Evolutionary conservation across 306 rosid genomes (phyloP).

Genomic region (Trifolium subterraneum): DNA sequence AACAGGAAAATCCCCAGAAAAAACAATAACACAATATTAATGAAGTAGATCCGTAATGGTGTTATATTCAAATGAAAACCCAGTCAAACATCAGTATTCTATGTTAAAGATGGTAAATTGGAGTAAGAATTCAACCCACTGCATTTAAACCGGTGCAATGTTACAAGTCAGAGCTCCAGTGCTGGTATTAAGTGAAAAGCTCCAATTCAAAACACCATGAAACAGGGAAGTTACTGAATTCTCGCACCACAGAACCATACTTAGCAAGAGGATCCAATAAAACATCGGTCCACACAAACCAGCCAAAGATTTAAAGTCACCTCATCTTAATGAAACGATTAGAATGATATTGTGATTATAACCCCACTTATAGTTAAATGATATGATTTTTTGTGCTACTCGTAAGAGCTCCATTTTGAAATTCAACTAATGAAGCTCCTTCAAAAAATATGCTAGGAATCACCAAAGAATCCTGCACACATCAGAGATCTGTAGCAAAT

Average conservation of each 20-base stretch:
- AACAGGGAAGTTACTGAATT: slow-evolving; percentile 47
- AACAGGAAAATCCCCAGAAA: slow-evolving; percentile 45
- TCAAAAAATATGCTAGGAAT: slow-evolving; percentile 51
- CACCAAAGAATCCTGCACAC: slow-evolving; percentile 53
- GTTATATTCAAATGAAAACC: slow-evolving; percentile 48
- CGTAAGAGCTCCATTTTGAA: slow-evolving; percentile 56
- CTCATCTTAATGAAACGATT: slow-evolving; percentile 52
- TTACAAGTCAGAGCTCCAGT: slow-evolving; percentile 59
- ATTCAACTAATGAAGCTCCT: slow-evolving; percentile 54
- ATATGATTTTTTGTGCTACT: slow-evolving; percentile 56
- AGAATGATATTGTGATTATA: slow-evolving; percentile 50
- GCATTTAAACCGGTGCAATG: slow-evolving; percentile 53
- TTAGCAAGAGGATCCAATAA: slow-evolving; percentile 54
- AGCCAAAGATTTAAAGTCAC: slow-evolving; percentile 50
- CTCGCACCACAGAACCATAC: slow-evolving; percentile 53
- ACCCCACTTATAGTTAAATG: slow-evolving; percentile 50
- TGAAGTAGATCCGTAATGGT: slow-evolving; percentile 43
- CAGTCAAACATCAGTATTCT: slow-evolving; percentile 49
- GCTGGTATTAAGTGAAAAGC: slow-evolving; percentile 48
- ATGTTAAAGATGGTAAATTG: slow-evolving; percentile 46
- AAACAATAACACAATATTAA: slow-evolving; percentile 49
- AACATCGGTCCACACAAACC: slow-evolving; percentile 48
- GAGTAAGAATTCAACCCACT: slow-evolving; percentile 64
- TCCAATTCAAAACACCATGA: slow-evolving; percentile 58
- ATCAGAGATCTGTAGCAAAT: slow-evolving; percentile 60